Base-by-base conservation (phyloP, 202 grass and related monocot genomes). In the Musa balbisiana region DNA sequence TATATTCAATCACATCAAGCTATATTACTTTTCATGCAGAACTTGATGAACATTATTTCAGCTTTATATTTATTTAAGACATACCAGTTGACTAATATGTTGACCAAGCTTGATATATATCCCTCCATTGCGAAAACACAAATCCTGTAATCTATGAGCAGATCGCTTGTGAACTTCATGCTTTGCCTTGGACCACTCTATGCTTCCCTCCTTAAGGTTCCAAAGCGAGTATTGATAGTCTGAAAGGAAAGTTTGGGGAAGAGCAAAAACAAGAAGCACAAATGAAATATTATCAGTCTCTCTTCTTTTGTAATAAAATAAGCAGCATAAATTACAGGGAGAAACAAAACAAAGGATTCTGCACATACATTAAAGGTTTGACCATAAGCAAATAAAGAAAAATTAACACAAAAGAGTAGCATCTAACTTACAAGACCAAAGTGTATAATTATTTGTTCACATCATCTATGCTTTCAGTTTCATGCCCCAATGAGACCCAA, bases 91-190 rank as follows among this genome's bases (percentile, higher is more conserved):
- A 51, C 84, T 84, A 71, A 97, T 83, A 86, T 97, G 93, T 80
- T 97, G 93, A 73, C 90, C 93, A 79, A 97, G 90, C 82, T 97
- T 97, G 82, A 97, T 97, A 74, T 97, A 97, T 82, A 97, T 97
- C 60, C 90, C 90, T 21, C 93, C 93, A 81, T 97, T 96, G 69
- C 93, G 90, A 80, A 97, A 97, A 81, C 93, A 93, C 54, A 97
- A 85, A 29, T 97, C 93, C 82, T 91, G 93, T 64, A 97, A 82
- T 55, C 82, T 81, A 78, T 87, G 79, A 81, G 93, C 93, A 65
- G 85, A 88, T 62, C 93, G 84, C 60, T 87, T 78, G 80, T 93
- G 93, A n/a, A 89, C 83, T 43, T 81, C 65, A 82, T 91, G 88
- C 76, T 75, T 91, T 67, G 82, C 91, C 53, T 53, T 58, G 16